phyloP scores from a whole-genome alignment of 495 filamentous ascomycete genomes.

The Podospora appendiculata region DNA sequence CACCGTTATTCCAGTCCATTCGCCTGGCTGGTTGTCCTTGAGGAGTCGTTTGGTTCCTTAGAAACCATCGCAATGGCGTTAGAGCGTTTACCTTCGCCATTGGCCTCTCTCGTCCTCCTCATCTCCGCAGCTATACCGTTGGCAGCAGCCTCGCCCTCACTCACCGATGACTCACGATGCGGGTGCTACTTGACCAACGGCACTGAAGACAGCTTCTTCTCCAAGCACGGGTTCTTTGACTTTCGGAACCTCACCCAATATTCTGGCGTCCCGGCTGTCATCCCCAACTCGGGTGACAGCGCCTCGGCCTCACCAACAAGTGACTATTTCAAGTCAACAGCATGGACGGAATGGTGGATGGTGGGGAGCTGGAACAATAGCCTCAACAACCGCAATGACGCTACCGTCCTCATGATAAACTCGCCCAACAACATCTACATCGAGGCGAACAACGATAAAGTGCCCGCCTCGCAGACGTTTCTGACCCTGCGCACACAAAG shows the following conservation, averaged over 20 bases:
- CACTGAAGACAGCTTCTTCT: slow-evolving; percentile 46
- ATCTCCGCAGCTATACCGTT: slow-evolving; percentile 9
- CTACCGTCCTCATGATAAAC: slow-evolving; percentile 48
- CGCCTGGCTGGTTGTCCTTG: too few species aligned
- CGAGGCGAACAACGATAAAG: slow-evolving; percentile 29
- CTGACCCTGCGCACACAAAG: slow-evolving; percentile 57
- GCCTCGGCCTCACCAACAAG: slow-evolving; percentile 26
- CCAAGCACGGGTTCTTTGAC: slow-evolving; percentile 60
- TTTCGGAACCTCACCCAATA: slow-evolving; percentile 47
- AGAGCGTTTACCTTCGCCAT: slow-evolving; percentile 1
- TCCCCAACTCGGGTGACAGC: slow-evolving; percentile 19
- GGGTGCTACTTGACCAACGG: slow-evolving; percentile 43
- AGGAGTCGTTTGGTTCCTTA: too few species aligned
- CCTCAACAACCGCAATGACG: slow-evolving; percentile 26
- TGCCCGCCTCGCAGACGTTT: slow-evolving; percentile 36
- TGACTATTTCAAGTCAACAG: slow-evolving; percentile 29
- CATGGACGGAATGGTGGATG: slow-evolving; percentile 47
- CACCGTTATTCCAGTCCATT: too few species aligned
- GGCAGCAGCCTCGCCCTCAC: slow-evolving; percentile 6
- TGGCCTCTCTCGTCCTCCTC: slow-evolving; percentile 16
- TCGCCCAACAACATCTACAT: slow-evolving; percentile 62
- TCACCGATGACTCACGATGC: slow-evolving; percentile 29
- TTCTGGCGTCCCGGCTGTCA: slow-evolving; percentile 26
- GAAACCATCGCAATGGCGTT: too few species aligned
- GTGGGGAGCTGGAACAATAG: slow-evolving; percentile 52